Evolutionary conservation across 176 grass and related monocot species (phyloP), one percentile per base, ranked within the genome.

Genomic region (Otatea glauca): DNA sequence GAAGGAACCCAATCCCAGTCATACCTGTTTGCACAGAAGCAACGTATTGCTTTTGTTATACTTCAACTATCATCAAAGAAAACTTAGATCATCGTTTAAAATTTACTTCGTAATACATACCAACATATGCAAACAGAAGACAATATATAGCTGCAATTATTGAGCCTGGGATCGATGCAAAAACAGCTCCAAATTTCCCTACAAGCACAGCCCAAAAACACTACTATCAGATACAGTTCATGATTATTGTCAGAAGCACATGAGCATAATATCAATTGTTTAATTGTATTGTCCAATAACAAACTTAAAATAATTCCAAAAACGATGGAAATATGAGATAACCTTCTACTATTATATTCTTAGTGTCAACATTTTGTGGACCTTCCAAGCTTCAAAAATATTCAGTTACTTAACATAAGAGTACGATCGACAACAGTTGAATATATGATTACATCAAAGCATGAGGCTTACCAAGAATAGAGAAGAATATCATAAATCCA

Each of bases 401-500:
- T 83, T 34, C 20, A 60, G 16, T 72, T 84, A 47, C 44, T 39
- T 68, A 37, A 37, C 25, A 16, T 5, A 53, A 65, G 48, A 72
- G 17, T 64, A 72, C 54, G 35, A 20, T 65, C 24, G n/a, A 17
- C 65, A 60, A 6, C 61, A 83, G 10, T 6, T 77, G 7, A 70
- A 37, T 85, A 25, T 15, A 81, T 67, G 37, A 21, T 72, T 18
- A 5, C 6, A 60, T 20, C 55, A 86, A 81, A 81, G 20, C 47
- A 65, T 8, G 37, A 72, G 10, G 27, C 88, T 83, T 88, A 94
- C 95, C 95, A 50, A 97, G 86, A 80, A 97, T 87, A 50, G 95
- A 92, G 88, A 97, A 97, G 85, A 97, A 97, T 66, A 97, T 82
- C 95, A 97, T 97, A 91, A 97, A 97, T 24, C 88, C 90, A 86